Evolutionary conservation across 441 rosid genomes (phyloP).

Genomic region (Pelargonium hybrid): DNA sequence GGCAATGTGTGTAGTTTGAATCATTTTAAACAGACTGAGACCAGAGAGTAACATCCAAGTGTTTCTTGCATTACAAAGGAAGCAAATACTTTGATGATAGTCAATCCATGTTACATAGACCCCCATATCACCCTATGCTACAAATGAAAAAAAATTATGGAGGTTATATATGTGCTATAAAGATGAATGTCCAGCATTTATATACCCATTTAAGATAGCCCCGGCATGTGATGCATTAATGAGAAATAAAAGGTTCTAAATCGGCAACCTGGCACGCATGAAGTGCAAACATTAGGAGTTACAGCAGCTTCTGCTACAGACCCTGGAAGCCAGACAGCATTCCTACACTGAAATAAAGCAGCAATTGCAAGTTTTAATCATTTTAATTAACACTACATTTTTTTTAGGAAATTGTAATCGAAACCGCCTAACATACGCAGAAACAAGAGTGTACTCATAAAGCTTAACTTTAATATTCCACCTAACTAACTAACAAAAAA

Average conservation of each 20-base stretch:
- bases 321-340: slow-evolving; percentile 94
- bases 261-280: slow-evolving; percentile 71
- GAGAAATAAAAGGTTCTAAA: slow-evolving; percentile 9
- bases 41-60: background rate
- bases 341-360: slow-evolving; percentile 57
- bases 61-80: background rate
- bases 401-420: no score
- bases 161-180: background rate
- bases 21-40: background rate
- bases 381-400: background rate
- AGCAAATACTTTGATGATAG: background rate
- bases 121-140: background rate
- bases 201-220: background rate
- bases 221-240: background rate
- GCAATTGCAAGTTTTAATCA: slow-evolving; percentile 6
- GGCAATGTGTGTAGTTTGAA: background rate
- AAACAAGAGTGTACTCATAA: background rate
- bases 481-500: background rate
- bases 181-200: background rate
- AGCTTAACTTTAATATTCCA: background rate
- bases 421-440: background rate
- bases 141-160: background rate
- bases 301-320: slow-evolving; percentile 75
- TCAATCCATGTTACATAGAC: background rate
- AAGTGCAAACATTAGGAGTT: slow-evolving; percentile 56